A percentile compares a stretch with the other conserved stretches of the same genome.
Evolutionary conservation across 2,329 filamentous ascomycete genomes (phyloP).

Genomic region (Rutstroemia sp.): DNA sequence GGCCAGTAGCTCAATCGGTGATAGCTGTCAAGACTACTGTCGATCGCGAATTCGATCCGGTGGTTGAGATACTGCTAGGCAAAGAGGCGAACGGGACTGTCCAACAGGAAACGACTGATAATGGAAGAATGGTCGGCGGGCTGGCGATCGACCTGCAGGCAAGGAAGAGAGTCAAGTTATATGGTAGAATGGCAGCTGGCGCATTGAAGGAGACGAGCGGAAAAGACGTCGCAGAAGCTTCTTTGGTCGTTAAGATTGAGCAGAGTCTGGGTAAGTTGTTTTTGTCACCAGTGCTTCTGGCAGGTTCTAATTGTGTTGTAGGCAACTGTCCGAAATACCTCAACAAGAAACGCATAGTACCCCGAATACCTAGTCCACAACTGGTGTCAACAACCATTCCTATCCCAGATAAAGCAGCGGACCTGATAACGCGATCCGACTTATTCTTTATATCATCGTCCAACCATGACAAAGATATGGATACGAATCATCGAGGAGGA

Average conservation of each 20-base stretch:
- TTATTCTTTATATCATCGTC: slow-evolving; percentile 72
- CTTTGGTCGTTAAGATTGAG: slow-evolving; percentile 59
- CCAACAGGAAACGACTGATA: slow-evolving; percentile 22
- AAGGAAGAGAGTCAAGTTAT: slow-evolving; percentile 65
- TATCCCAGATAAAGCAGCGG: slow-evolving; percentile 23
- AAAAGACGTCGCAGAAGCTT: slow-evolving; percentile 23
- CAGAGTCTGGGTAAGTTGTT: slow-evolving; percentile 51
- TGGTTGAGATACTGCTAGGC: slow-evolving; percentile 54
- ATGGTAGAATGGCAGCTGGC: slow-evolving; percentile 62
- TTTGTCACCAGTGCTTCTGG: background rate
- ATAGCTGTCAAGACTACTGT: slow-evolving; percentile 57
- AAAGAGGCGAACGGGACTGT: slow-evolving; percentile 36
- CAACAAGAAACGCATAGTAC: slow-evolving; percentile 60
- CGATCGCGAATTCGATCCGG: slow-evolving; percentile 58
- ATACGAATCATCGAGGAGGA: slow-evolving; percentile 76
- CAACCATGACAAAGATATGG: slow-evolving; percentile 59
- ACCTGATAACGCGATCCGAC: slow-evolving; percentile 57
- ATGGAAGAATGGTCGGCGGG: slow-evolving; percentile 50
- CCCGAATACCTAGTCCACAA: slow-evolving; percentile 45
- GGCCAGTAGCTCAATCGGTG: slow-evolving; percentile 51
- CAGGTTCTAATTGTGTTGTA: slow-evolving; percentile 10
- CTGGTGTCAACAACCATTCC: slow-evolving; percentile 40
- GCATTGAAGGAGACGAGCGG: slow-evolving; percentile 35
- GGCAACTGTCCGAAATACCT: slow-evolving; percentile 86
- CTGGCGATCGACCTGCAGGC: slow-evolving; percentile 57